Evolutionary conservation across 768 basidiomycete genomes (phyloP).

Genomic region (Boletus coccyginus): DNA sequence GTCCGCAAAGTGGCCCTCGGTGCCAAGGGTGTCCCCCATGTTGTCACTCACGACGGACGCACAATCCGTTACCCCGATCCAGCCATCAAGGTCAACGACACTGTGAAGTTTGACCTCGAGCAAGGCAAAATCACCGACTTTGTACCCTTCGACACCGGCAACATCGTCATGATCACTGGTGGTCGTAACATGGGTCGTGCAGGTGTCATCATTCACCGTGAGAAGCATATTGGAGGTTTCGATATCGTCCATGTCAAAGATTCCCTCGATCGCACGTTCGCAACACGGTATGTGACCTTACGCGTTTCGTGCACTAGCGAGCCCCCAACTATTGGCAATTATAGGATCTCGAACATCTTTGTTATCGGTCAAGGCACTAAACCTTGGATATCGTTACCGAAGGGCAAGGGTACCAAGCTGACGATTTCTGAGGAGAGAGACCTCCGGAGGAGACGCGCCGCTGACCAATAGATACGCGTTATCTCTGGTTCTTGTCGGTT

Average conservation of each 20-base stretch:
- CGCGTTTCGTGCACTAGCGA: neutral
- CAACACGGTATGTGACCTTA: conserved; percentile 77
- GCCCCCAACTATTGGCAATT: neutral
- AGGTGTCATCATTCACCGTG: conserved; percentile 93
- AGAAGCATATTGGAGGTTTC: conserved; percentile 97
- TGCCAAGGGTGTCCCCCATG: conserved; percentile 89
- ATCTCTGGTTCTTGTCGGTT: conserved; percentile 3
- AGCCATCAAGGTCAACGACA: conserved; percentile 92
- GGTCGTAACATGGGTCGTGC: conserved; percentile 99
- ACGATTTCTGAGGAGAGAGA: conserved; percentile 97
- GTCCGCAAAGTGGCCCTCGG: conserved; percentile 92
- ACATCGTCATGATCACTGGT: conserved; percentile 96
- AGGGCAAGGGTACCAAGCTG: conserved; percentile 97
- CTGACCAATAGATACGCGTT: conserved; percentile 53
- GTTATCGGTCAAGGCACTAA: conserved; percentile 95
- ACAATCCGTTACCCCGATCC: conserved; percentile 99
- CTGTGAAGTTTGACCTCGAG: conserved; percentile 95
- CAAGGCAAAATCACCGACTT: conserved; percentile 90
- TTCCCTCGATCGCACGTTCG: conserved; percentile 91
- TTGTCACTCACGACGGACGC: conserved; percentile 98
- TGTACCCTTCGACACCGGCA: conserved; percentile 96
- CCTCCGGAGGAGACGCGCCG: conserved; percentile 78
- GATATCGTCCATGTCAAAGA: conserved; percentile 99
- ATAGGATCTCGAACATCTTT: conserved; percentile 94
- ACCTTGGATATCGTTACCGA: conserved; percentile 95